Conservation (phyloP, 768 basidiomycete genomes). For the Mycena galopus region DNA sequence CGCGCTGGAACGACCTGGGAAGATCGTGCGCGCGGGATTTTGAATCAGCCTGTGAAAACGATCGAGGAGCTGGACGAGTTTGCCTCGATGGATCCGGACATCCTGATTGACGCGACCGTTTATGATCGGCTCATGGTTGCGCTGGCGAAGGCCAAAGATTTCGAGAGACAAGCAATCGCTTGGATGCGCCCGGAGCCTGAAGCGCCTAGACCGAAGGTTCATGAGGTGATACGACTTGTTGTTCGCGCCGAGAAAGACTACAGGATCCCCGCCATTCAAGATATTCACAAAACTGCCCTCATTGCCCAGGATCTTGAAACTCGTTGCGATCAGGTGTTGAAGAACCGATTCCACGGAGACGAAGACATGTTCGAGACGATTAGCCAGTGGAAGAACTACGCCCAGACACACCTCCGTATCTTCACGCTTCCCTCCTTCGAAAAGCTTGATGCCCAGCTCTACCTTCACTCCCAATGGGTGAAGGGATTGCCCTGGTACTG, state of each 20-base stretch:
- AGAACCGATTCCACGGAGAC: slow-evolving; percentile 69
- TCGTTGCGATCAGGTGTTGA: slow-evolving; percentile 80
- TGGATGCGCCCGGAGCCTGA: slow-evolving; percentile 75
- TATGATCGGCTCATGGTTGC: slow-evolving; percentile 75
- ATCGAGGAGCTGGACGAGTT: slow-evolving; percentile 84
- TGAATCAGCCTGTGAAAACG: slow-evolving; percentile 79
- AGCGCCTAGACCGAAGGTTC: slow-evolving; percentile 69
- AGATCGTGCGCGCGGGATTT: slow-evolving; percentile 70
- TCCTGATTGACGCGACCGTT: slow-evolving; percentile 79
- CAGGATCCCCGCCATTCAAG: slow-evolving; percentile 72
- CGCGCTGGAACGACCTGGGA: slow-evolving; percentile 85
- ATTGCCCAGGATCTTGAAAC: slow-evolving; percentile 85
- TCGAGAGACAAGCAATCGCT: slow-evolving; percentile 80
- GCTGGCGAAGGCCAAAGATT: slow-evolving; percentile 79
- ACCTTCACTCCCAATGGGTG: slow-evolving; percentile 77
- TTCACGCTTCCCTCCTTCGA: slow-evolving; percentile 82
- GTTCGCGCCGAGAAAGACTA: slow-evolving; percentile 83
- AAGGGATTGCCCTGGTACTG: slow-evolving; percentile 86
- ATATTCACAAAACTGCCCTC: slow-evolving; percentile 78
- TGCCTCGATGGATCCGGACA: slow-evolving; percentile 69
- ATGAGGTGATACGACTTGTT: slow-evolving; percentile 78
- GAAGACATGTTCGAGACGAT: slow-evolving; percentile 81
- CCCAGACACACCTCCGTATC: slow-evolving; percentile 76
- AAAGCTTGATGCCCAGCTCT: slow-evolving; percentile 76
- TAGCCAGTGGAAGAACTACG: slow-evolving; percentile 80